Conservation (phyloP, 108 stramenopile species). For the Cyclostephanos invisitatus region DNA sequence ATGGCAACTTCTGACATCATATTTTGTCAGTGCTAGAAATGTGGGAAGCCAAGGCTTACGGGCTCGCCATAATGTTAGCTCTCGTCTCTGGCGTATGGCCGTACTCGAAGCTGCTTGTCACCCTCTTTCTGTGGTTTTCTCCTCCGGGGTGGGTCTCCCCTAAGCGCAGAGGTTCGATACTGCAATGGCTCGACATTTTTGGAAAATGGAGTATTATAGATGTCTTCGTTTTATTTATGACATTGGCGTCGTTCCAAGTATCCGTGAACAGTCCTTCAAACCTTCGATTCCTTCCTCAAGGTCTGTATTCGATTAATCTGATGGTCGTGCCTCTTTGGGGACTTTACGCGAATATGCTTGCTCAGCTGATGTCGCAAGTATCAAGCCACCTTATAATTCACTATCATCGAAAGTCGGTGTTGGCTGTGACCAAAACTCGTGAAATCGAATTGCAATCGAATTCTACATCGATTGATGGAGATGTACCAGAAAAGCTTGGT, state of each 20-base stretch:
- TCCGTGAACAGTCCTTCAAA: conserved; percentile 70
- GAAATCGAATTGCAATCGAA: conserved; percentile 22
- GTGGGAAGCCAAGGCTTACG: no score
- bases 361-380: conserved; percentile 74
- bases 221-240: conserved; percentile 74
- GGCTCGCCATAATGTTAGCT: background rate
- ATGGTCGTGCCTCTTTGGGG: conserved; percentile 82
- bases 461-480: background rate
- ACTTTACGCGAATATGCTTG: conserved; percentile 81
- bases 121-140: conserved; percentile 70
- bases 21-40: no score
- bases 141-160: conserved; percentile 53
- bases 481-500: conserved; percentile 12
- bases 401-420: conserved; percentile 67
- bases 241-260: conserved; percentile 72
- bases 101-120: conserved; percentile 75
- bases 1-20: no score
- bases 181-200: conserved; percentile 75
- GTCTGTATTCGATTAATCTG: conserved; percentile 70
- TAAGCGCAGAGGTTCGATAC: conserved; percentile 54
- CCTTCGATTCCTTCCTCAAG: conserved; percentile 60
- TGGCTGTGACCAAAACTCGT: conserved; percentile 1
- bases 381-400: conserved; percentile 80
- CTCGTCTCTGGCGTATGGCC: conserved; percentile 80
- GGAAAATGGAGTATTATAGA: conserved; percentile 73